Percentiles rank a stretch among this genome's conserved stretches.
phyloP scores from a whole-genome alignment of 192 early-diverging fungal species.

The Chytriomyces confervae region DNA sequence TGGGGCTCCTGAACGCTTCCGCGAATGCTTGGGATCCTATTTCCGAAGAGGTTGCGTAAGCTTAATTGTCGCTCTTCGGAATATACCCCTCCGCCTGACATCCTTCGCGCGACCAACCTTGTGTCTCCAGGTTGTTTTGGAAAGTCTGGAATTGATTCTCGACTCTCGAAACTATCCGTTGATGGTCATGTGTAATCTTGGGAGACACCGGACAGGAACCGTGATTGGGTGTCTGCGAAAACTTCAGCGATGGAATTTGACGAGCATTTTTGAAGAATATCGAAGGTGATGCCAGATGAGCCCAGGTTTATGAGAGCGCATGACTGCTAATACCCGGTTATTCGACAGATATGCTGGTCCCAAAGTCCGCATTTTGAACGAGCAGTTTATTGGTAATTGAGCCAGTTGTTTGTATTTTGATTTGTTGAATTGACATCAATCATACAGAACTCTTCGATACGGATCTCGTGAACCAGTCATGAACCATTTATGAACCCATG shows the following conservation, averaged over 20 bases:
- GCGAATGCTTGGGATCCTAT: constrained; percentile 97
- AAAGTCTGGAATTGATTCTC: constrained; percentile 85
- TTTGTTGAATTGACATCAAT: constrained; percentile 19
- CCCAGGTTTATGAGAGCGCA: too few relatives aligned
- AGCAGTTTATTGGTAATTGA: constrained; percentile 83
- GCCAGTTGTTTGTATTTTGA: constrained; percentile 7
- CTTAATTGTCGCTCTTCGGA: constrained; percentile 62
- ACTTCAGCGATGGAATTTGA: constrained; percentile 97
- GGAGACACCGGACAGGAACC: constrained; percentile 94
- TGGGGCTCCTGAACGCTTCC: constrained; percentile 77
- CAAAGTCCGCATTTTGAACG: constrained; percentile 95
- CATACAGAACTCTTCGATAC: constrained; percentile 87
- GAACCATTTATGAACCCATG: too few relatives aligned
- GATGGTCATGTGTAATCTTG: constrained; percentile 98
- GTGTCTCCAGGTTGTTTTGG: constrained; percentile 69
- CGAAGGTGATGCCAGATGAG: constrained; percentile 42
- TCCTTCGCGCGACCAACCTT: too few relatives aligned
- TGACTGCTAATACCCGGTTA: constrained; percentile 51
- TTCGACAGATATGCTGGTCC: constrained; percentile 88
- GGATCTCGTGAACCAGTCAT: constrained; percentile 73
- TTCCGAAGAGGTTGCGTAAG: constrained; percentile 77
- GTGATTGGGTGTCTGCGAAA: constrained; percentile 98
- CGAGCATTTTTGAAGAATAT: constrained; percentile 99
- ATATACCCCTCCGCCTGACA: too few relatives aligned
- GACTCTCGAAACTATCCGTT: constrained; percentile 91